Conservation (phyloP, 2,329 filamentous ascomycete genomes). For the Cercospora zeina region DNA sequence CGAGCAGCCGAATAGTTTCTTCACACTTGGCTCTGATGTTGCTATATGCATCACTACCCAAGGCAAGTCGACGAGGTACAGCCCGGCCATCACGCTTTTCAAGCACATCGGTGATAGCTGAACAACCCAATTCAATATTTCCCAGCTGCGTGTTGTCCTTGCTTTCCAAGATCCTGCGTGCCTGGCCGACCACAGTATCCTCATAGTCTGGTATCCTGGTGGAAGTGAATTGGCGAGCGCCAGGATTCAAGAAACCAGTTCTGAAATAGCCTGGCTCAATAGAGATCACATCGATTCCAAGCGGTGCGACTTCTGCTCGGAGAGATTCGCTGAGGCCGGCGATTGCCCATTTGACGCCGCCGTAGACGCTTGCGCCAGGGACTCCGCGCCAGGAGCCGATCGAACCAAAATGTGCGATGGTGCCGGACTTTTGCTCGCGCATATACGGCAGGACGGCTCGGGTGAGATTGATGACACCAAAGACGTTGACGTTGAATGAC, state of each 20-base stretch:
- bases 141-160: slow-evolving; percentile 56
- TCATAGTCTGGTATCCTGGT: slow-evolving; percentile 37
- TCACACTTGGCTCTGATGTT: slow-evolving; percentile 48
- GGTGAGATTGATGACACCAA: slow-evolving; percentile 30
- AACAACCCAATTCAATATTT: slow-evolving; percentile 56
- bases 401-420: slow-evolving; percentile 46
- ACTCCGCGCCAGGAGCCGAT: slow-evolving; percentile 49
- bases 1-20: slow-evolving; percentile 47
- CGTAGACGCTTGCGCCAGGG: slow-evolving; percentile 43
- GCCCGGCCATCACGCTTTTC: slow-evolving; percentile 52
- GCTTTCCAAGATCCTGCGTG: slow-evolving; percentile 39
- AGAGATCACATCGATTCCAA: slow-evolving; percentile 46
- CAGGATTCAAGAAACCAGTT: slow-evolving; percentile 50
- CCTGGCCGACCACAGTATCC: slow-evolving; percentile 40
- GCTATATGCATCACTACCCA: slow-evolving; percentile 53
- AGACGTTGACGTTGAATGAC: slow-evolving; percentile 32
- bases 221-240: slow-evolving; percentile 21
- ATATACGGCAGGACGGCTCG: slow-evolving; percentile 32
- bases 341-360: slow-evolving; percentile 51
- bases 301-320: slow-evolving; percentile 46
- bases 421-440: slow-evolving; percentile 28
- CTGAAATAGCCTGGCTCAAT: slow-evolving; percentile 59
- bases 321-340: slow-evolving; percentile 51
- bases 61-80: slow-evolving; percentile 55
- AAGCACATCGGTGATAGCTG: slow-evolving; percentile 57